Conservation (phyloP, 139 green algal species). For the Chlamydomonas eustigma region DNA sequence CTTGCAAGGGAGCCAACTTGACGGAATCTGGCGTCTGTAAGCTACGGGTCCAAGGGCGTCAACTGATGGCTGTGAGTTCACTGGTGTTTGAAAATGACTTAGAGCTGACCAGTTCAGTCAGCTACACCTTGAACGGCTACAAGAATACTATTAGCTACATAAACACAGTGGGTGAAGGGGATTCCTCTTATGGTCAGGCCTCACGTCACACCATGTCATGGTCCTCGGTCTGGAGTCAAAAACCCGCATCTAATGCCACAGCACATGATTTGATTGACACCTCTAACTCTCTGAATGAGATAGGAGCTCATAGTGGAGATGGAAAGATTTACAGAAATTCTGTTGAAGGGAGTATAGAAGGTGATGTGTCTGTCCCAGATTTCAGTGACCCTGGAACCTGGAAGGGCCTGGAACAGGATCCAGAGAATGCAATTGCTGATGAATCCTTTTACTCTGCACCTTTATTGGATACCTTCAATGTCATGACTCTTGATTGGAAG, state of each 20-base stretch:
- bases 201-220: background rate
- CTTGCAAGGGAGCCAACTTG: background rate
- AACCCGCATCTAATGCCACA: background rate
- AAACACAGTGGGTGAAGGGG: background rate
- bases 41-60: background rate
- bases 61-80: background rate
- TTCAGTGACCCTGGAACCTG: background rate
- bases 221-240: background rate
- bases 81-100: background rate
- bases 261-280: background rate
- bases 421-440: background rate
- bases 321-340: no score
- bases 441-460: no score
- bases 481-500: background rate
- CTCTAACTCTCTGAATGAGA: background rate
- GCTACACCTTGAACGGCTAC: background rate
- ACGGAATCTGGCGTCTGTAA: background rate
- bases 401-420: background rate
- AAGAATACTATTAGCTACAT: background rate
- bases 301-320: background rate
- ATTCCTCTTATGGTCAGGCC: background rate
- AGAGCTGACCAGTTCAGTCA: background rate
- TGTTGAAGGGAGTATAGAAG: no score
- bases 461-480: no score
- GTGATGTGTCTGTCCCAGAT: background rate